Conservation (phyloP, 108 stramenopile species). For the Discostella pseudostelligera region DNA sequence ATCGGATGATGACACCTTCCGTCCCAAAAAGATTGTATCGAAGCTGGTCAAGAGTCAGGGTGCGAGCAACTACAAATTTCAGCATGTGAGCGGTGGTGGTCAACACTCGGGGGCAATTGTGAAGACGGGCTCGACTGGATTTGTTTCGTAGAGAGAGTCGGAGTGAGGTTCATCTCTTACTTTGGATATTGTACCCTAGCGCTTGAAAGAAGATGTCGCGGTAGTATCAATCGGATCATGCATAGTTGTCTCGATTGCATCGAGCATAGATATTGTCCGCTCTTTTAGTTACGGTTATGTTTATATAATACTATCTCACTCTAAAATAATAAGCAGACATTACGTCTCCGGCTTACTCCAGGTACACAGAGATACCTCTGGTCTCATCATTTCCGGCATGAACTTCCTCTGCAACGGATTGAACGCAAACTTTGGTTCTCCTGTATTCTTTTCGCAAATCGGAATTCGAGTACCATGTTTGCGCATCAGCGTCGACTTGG, state of each 20-base stretch:
- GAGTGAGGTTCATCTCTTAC: background rate
- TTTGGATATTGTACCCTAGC: too few relatives aligned
- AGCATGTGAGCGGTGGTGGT: conserved; percentile 54
- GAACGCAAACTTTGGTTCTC: conserved; percentile 87
- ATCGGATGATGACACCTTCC: conserved; percentile 23
- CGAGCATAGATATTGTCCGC: too few relatives aligned
- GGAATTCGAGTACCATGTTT: conserved; percentile 84
- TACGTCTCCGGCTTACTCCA: conserved; percentile 55
- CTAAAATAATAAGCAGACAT: background rate
- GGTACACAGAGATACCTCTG: conserved; percentile 68
- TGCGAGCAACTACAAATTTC: conserved; percentile 28
- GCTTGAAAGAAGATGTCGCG: too few relatives aligned
- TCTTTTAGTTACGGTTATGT: too few relatives aligned
- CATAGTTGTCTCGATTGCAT: too few relatives aligned
- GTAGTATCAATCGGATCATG: too few relatives aligned
- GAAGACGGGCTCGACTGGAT: conserved; percentile 17
- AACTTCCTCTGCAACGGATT: conserved; percentile 87
- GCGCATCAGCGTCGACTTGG: conserved; percentile 66
- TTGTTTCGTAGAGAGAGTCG: background rate
- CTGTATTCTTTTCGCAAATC: conserved; percentile 92
- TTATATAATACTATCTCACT: too few relatives aligned
- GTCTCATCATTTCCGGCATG: conserved; percentile 85
- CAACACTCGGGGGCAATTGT: conserved; percentile 48
- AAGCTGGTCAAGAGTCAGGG: conserved; percentile 21
- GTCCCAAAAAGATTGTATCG: conserved; percentile 41